These are phyloP conservation scores for Cicer cuneatum DNA, from an alignment of 306 rosid species.

Conservation along the genomic window DNA sequence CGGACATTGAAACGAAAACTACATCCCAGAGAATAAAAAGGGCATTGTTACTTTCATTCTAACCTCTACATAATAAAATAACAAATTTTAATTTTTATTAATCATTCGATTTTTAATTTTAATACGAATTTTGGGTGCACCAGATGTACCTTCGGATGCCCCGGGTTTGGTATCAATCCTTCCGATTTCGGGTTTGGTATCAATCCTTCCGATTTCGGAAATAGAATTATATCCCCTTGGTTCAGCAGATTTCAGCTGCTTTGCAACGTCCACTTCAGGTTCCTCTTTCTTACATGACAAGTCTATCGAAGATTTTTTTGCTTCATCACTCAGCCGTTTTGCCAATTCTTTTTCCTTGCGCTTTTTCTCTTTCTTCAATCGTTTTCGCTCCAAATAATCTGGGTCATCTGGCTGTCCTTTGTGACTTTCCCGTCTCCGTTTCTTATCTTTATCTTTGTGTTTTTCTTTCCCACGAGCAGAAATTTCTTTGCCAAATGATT, in stretches of 20 bases:
- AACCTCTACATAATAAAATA: constrained; percentile 19
- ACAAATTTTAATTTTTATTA: constrained; percentile 39
- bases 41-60: constrained; percentile 36
- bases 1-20: constrained; percentile 33
- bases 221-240: constrained; percentile 42
- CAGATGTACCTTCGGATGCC: constrained; percentile 65
- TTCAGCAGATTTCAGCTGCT: constrained; percentile 56
- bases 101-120: constrained; percentile 69
- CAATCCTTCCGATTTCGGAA: too few species aligned
- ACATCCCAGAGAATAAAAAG: constrained; percentile 36
- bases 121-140: constrained; percentile 77
- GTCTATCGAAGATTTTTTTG: constrained; percentile 48
- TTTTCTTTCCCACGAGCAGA: constrained; percentile 60
- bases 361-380: constrained; percentile 82
- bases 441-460: constrained; percentile 76
- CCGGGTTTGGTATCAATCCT: constrained; percentile 54
- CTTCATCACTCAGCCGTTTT: constrained; percentile 55
- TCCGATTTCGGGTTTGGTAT: constrained; percentile 29
- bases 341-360: constrained; percentile 77
- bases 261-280: constrained; percentile 46
- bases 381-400: constrained; percentile 78
- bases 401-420: constrained; percentile 70
- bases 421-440: constrained; percentile 72
- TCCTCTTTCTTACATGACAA: constrained; percentile 57
- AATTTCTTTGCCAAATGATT: constrained; percentile 50